A percentile compares a stretch with the other conserved stretches of the same genome.
Conservation (phyloP, 495 filamentous ascomycete genomes). For the Hypoxylon fragiforme region DNA sequence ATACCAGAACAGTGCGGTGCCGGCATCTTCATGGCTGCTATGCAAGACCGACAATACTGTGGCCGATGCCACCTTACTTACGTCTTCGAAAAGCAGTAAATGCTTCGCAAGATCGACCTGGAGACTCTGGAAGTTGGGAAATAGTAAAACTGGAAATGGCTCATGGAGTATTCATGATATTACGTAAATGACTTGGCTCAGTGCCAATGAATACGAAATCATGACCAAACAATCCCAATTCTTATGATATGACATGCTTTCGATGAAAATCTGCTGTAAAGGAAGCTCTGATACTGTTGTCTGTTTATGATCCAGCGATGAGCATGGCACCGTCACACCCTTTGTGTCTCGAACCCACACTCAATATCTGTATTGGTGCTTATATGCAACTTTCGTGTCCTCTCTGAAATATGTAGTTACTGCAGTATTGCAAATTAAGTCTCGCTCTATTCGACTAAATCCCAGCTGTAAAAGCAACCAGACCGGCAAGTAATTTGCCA, state of each 20-base stretch:
- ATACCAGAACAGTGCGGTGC: constrained; percentile 77
- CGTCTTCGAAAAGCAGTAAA: constrained; percentile 87
- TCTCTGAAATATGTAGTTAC: too few species aligned
- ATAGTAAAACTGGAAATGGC: constrained; percentile 20
- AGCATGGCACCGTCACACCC: too few species aligned
- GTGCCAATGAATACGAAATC: constrained; percentile 23
- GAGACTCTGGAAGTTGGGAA: constrained; percentile 35
- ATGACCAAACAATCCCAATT: constrained; percentile 13
- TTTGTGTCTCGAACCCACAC: too few species aligned
- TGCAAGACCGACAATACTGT: constrained; percentile 99
- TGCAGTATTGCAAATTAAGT: too few species aligned
- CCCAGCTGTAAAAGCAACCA: too few species aligned
- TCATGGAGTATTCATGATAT: constrained; percentile 28
- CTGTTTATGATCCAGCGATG: too few species aligned
- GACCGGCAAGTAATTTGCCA: too few species aligned
- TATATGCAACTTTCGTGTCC: too few species aligned
- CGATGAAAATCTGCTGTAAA: too few species aligned
- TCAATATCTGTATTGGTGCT: too few species aligned
- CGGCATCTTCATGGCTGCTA: constrained; percentile 99
- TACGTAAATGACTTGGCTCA: constrained; percentile 23
- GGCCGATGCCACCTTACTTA: constrained; percentile 99
- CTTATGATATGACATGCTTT: neutral
- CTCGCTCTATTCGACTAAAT: too few species aligned
- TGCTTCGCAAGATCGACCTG: constrained; percentile 17
- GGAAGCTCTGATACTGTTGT: too few species aligned